A percentile compares a stretch with the other conserved stretches of the same genome.
Evolutionary conservation across 768 basidiomycete genomes (phyloP).

Genomic region (Suillus placidus): DNA sequence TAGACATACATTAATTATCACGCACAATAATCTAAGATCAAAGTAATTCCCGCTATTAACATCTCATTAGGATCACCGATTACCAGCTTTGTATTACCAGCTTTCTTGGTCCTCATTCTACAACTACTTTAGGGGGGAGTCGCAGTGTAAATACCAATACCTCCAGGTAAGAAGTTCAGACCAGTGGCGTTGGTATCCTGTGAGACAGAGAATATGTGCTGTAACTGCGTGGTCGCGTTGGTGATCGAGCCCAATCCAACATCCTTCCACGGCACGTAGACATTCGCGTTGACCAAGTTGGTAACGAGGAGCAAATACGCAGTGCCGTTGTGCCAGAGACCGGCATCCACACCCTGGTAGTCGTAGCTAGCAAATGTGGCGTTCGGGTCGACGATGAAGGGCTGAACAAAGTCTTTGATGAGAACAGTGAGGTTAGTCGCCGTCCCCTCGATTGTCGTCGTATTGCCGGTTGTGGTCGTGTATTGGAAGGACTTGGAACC

Average conservation of each 20-base stretch:
- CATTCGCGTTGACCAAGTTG: conserved; percentile 7
- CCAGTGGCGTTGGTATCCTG: conserved; percentile 25
- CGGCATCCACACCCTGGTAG: conserved; percentile 25
- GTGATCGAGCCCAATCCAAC: conserved; percentile 23
- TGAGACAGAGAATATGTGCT: conserved; percentile 15
- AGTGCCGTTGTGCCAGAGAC: conserved; percentile 27
- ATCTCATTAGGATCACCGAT: not conserved
- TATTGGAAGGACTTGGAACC: conserved; percentile 33
- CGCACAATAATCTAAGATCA: not conserved
- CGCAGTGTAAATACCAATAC: conserved; percentile 26
- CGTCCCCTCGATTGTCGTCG: conserved; percentile 28
- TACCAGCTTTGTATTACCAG: no score
- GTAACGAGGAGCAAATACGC: conserved; percentile 25
- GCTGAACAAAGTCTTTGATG: conserved; percentile 16
- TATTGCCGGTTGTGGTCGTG: conserved; percentile 24
- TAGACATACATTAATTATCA: not conserved
- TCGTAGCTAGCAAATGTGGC: conserved; percentile 15
- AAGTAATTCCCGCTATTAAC: not conserved
- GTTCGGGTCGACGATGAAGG: conserved; percentile 24
- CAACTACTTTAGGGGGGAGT: conserved; percentile 5
- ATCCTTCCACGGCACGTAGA: conserved; percentile 19
- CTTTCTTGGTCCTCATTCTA: not conserved
- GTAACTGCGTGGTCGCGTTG: conserved; percentile 22
- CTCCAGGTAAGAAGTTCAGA: conserved; percentile 19
- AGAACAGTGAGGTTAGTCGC: conserved; percentile 12